Evolutionary conservation across 441 rosid species (phyloP).

Genomic region (Adansonia madagascariensis): DNA sequence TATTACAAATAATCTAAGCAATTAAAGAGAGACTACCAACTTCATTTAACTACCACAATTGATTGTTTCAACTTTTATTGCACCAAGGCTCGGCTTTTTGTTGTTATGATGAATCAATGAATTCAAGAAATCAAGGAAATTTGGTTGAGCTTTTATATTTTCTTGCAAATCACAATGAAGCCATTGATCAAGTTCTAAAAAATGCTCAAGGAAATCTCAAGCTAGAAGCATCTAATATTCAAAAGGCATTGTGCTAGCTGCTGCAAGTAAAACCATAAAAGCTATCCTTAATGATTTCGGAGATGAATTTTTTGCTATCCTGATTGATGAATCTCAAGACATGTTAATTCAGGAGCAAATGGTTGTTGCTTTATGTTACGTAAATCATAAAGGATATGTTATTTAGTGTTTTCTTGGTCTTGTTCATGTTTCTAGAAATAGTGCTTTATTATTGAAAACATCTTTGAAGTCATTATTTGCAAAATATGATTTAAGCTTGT

Average conservation of each 20-base stretch:
- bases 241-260: neutral
- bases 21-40: too few relatives aligned
- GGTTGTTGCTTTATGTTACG: neutral
- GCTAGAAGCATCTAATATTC: neutral
- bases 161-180: too few relatives aligned
- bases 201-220: neutral
- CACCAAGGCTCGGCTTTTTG: too few relatives aligned
- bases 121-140: too few relatives aligned
- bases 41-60: too few relatives aligned
- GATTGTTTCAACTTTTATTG: too few relatives aligned
- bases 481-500: neutral
- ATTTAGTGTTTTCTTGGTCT: neutral
- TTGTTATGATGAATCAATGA: too few relatives aligned
- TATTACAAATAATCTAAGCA: too few relatives aligned
- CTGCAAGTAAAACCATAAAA: too few relatives aligned
- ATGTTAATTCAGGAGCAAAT: neutral
- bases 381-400: neutral
- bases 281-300: neutral
- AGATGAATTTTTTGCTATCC: neutral
- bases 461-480: neutral
- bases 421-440: neutral
- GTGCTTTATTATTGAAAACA: neutral
- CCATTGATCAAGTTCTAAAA: neutral
- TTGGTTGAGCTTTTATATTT: too few relatives aligned
- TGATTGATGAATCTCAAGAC: neutral